phyloP scores from a whole-genome alignment of 768 basidiomycete species.

The Lentinula sp. region DNA sequence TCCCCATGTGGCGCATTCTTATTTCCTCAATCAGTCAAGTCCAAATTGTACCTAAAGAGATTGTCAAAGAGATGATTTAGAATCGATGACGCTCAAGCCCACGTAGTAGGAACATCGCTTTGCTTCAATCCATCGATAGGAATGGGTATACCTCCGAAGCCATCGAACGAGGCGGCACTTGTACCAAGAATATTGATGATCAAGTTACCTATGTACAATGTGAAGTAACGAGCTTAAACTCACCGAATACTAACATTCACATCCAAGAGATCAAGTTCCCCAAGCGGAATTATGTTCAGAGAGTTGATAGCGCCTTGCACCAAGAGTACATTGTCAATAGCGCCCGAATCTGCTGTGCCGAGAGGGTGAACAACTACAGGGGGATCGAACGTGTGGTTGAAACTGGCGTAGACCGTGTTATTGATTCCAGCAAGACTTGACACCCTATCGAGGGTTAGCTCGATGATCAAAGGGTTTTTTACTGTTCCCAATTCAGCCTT shows the following conservation, averaged over 20 bases:
- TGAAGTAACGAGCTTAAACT: neutral
- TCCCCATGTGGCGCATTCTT: no score
- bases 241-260: slow-evolving; percentile 34
- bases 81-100: slow-evolving; percentile 8
- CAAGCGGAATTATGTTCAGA: slow-evolving; percentile 49
- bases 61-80: neutral
- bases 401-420: slow-evolving; percentile 49
- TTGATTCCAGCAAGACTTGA: slow-evolving; percentile 41
- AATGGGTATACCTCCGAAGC: slow-evolving; percentile 28
- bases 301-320: slow-evolving; percentile 43
- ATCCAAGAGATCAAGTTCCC: slow-evolving; percentile 42
- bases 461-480: slow-evolving; percentile 37
- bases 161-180: slow-evolving; percentile 25
- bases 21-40: neutral
- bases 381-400: slow-evolving; percentile 48
- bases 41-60: neutral
- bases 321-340: slow-evolving; percentile 50
- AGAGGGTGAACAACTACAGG: slow-evolving; percentile 46
- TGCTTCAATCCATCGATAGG: slow-evolving; percentile 29
- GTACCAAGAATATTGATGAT: neutral
- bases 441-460: slow-evolving; percentile 39
- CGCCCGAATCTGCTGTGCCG: slow-evolving; percentile 52
- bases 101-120: slow-evolving; percentile 28
- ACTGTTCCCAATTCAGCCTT: slow-evolving; percentile 15
- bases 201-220: neutral